Evolutionary conservation across 176 grass and related monocot species (phyloP).

Genomic region (Oropetium thomaeum): DNA sequence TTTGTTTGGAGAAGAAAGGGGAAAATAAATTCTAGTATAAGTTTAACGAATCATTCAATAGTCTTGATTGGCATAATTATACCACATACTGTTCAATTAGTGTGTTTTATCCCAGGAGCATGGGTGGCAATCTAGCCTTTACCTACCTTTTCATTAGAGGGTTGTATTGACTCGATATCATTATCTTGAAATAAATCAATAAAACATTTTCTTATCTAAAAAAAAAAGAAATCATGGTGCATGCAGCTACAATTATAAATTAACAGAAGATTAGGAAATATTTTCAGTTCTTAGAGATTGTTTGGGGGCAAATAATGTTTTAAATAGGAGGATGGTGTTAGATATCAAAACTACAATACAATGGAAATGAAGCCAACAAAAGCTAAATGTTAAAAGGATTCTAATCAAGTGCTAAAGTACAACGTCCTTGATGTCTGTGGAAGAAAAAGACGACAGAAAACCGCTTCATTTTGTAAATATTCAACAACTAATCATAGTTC

Average conservation of each 20-base stretch:
- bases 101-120: no score
- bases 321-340: background rate
- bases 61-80: constrained; percentile 30
- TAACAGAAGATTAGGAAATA: constrained; percentile 15
- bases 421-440: background rate
- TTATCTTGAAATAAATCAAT: no score
- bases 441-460: constrained; percentile 2
- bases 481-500: constrained; percentile 2
- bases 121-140: no score
- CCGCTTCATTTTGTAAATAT: background rate
- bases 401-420: background rate
- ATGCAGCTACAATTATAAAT: background rate
- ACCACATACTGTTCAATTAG: no score
- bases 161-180: no score
- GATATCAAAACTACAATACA: background rate
- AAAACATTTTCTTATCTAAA: no score
- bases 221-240: background rate
- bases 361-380: constrained; percentile 4
- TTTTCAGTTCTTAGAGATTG: background rate
- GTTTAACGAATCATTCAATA: constrained; percentile 19
- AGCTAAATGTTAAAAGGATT: constrained; percentile 4
- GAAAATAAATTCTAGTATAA: background rate
- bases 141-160: no score
- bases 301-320: background rate
- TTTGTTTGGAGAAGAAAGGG: background rate